These are phyloP conservation scores for Umbilicus rupestris DNA, from an alignment of 164 flowering plant species.

Conservation along the genomic window DNA sequence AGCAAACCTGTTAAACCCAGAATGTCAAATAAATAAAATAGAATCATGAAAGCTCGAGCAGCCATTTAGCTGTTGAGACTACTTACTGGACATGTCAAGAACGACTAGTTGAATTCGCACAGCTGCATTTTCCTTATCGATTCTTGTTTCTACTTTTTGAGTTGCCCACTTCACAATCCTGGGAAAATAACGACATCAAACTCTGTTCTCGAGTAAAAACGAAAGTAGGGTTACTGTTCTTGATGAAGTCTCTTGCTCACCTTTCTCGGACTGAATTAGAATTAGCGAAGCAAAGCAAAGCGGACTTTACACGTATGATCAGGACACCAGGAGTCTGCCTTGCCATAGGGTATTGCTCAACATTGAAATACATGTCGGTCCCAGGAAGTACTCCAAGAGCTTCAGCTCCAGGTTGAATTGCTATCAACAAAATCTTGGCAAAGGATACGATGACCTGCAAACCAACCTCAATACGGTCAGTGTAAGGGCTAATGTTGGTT, in stretches of 20 bases:
- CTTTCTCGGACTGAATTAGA: slow-evolving; percentile 52
- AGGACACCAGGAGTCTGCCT: slow-evolving; percentile 27
- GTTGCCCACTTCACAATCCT: slow-evolving; percentile 40
- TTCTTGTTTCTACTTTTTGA: slow-evolving; percentile 18
- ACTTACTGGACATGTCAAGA: slow-evolving; percentile 63
- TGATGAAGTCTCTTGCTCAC: slow-evolving; percentile 16
- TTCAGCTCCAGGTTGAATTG: slow-evolving; percentile 45
- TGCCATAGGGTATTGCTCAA: slow-evolving; percentile 52
- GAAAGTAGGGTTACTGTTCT: too few relatives aligned
- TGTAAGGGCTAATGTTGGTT: background rate
- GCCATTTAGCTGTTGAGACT: background rate
- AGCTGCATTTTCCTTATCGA: slow-evolving; percentile 12
- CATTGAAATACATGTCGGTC: slow-evolving; percentile 37
- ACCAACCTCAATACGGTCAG: background rate
- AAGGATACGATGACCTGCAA: slow-evolving; percentile 56
- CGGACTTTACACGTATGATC: slow-evolving; percentile 38
- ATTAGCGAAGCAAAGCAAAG: slow-evolving; percentile 60
- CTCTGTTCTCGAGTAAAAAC: background rate
- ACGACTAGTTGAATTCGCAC: slow-evolving; percentile 26
- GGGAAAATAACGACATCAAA: slow-evolving; percentile 7
- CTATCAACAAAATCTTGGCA: slow-evolving; percentile 37
- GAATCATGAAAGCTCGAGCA: background rate
- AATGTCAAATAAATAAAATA: too few relatives aligned
- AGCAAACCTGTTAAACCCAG: slow-evolving; percentile 30
- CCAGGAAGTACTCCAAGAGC: slow-evolving; percentile 47